Conservation (phyloP, 768 basidiomycete genomes). For the Lanmaoa rubissima region DNA sequence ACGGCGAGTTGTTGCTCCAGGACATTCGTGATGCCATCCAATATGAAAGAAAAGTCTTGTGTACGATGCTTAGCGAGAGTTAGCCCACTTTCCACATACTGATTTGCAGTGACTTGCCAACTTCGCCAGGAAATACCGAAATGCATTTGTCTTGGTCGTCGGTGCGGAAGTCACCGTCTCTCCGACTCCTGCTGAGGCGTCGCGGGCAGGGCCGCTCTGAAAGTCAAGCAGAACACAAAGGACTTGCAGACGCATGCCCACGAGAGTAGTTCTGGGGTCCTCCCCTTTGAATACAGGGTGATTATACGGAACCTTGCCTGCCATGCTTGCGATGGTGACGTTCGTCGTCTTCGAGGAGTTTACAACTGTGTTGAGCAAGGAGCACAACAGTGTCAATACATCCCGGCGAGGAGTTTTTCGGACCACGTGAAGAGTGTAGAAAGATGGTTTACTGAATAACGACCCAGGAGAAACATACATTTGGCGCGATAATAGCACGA, state of each 20-base stretch:
- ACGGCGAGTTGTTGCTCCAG: slow-evolving; percentile 75
- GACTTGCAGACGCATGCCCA: slow-evolving; percentile 73
- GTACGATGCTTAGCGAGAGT: slow-evolving; percentile 66
- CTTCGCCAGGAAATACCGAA: slow-evolving; percentile 90
- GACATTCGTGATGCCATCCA: slow-evolving; percentile 66
- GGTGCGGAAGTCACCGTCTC: slow-evolving; percentile 49
- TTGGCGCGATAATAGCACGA: slow-evolving; percentile 85
- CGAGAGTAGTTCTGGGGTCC: slow-evolving; percentile 69
- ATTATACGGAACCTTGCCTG: slow-evolving; percentile 83
- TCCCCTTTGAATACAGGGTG: slow-evolving; percentile 90
- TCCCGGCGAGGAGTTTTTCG: slow-evolving; percentile 75
- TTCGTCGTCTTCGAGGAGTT: slow-evolving; percentile 55
- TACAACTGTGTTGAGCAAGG: slow-evolving; percentile 86
- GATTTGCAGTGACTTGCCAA: slow-evolving; percentile 44
- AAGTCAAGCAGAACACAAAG: slow-evolving; percentile 77
- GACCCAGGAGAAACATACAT: slow-evolving; percentile 77
- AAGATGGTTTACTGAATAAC: slow-evolving; percentile 69
- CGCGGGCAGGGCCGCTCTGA: slow-evolving; percentile 72
- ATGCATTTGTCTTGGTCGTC: slow-evolving; percentile 76
- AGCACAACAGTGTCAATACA: slow-evolving; percentile 91
- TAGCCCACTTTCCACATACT: slow-evolving; percentile 5
- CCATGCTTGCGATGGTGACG: slow-evolving; percentile 62
- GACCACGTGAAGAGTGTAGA: slow-evolving; percentile 75
- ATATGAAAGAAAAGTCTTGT: slow-evolving; percentile 84
- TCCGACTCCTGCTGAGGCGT: slow-evolving; percentile 40